phyloP scores from a whole-genome alignment of 1,284 basidiomycete genomes.

The Ustilago sp. region DNA sequence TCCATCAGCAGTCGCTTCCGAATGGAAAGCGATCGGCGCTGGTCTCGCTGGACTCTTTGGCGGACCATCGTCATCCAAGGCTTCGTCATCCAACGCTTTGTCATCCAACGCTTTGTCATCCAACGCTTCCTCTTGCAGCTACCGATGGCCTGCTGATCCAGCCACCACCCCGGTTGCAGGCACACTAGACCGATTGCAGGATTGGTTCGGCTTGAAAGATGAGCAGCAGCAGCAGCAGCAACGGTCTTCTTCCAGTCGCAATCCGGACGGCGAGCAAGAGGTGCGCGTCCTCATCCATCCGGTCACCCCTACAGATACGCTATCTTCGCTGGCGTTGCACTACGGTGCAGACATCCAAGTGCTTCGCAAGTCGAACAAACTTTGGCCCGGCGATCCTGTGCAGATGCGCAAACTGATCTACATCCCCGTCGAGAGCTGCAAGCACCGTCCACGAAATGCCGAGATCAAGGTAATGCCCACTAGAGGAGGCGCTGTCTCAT shows the following conservation, averaged over 20 bases:
- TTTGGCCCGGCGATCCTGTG: conserved; percentile 66
- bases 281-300: conserved; percentile 64
- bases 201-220: conserved; percentile 59
- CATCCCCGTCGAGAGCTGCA: conserved; percentile 65
- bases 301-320: conserved; percentile 58
- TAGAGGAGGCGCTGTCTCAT: conserved; percentile 25
- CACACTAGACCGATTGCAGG: conserved; percentile 56
- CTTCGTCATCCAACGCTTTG: not conserved
- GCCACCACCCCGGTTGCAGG: conserved; percentile 41
- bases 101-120: conserved; percentile 5
- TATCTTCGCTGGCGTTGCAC: conserved; percentile 60
- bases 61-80: conserved; percentile 9
- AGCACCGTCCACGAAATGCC: conserved; percentile 54
- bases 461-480: conserved; percentile 40
- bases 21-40: conserved; percentile 48
- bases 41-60: conserved; percentile 47
- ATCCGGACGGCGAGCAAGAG: conserved; percentile 7
- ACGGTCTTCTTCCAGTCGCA: not conserved
- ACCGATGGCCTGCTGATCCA: conserved; percentile 48
- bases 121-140: conserved; percentile 11
- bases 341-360: conserved; percentile 64
- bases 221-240: conserved; percentile 21
- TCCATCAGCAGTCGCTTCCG: conserved; percentile 41
- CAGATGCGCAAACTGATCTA: conserved; percentile 65
- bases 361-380: conserved; percentile 62